Evolutionary conservation across 352 stramenopile species (phyloP).

Genomic region (Phytophthora kernoviae): DNA sequence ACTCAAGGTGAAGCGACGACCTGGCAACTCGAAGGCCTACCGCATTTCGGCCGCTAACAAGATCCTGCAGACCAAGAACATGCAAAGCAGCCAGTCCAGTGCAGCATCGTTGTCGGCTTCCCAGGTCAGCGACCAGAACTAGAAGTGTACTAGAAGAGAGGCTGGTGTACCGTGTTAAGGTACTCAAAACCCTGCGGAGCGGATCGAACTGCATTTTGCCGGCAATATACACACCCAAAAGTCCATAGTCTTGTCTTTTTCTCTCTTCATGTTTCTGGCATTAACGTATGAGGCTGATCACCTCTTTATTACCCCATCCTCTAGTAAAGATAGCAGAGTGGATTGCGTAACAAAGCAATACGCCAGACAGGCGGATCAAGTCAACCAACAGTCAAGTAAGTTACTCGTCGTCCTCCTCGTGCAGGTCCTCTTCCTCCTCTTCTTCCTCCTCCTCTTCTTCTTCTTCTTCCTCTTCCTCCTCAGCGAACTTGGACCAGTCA

Average conservation of each 20-base stretch:
- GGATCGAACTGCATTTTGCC: too few relatives aligned
- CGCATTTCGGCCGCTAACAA: constrained; percentile 81
- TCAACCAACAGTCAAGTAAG: background rate
- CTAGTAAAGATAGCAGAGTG: constrained; percentile 1
- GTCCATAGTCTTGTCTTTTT: background rate
- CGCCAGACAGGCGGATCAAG: constrained; percentile 7
- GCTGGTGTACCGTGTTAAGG: too few relatives aligned
- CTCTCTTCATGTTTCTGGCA: constrained; percentile 42
- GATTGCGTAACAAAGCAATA: constrained; percentile 17
- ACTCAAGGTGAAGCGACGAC: constrained; percentile 92
- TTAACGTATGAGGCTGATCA: constrained; percentile 19
- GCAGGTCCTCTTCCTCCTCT: constrained; percentile 35
- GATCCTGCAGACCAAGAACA: constrained; percentile 63
- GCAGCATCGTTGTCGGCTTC: constrained; percentile 10
- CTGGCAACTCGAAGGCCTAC: constrained; percentile 88
- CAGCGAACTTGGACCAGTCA: constrained; percentile 87
- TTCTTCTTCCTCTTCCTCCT: constrained; percentile 83
- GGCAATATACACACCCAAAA: constrained; percentile 9
- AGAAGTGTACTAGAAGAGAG: constrained; percentile 10
- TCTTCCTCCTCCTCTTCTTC: constrained; percentile 67
- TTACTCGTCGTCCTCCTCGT: constrained; percentile 46
- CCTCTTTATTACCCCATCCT: constrained; percentile 3
- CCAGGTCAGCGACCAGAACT: constrained; percentile 19
- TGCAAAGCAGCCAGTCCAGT: constrained; percentile 13
- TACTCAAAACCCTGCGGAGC: too few relatives aligned